Evolutionary conservation across 1,284 basidiomycete species (phyloP).

Genomic region (Naganishia sp.): DNA sequence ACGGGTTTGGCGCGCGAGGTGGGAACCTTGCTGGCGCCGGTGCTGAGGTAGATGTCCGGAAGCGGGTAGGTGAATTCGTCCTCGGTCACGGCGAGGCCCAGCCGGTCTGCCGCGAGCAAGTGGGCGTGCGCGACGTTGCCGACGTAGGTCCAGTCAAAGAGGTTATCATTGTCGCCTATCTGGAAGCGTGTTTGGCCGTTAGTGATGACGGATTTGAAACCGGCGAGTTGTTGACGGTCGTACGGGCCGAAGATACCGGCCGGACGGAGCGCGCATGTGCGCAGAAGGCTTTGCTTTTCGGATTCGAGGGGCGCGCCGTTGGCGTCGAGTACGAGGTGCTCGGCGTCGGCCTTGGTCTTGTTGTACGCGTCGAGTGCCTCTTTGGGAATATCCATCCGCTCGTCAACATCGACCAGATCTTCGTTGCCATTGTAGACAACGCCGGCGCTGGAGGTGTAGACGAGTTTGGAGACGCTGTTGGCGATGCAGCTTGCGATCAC

Average conservation of each 20-base stretch:
- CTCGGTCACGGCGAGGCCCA: conserved; percentile 50
- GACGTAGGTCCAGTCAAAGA: conserved; percentile 98
- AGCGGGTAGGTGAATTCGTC: conserved; percentile 63
- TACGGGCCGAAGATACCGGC: conserved; percentile 98
- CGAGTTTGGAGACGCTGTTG: conserved; percentile 76
- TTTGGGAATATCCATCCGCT: conserved; percentile 75
- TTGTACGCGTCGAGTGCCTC: conserved; percentile 89
- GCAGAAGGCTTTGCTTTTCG: conserved; percentile 67
- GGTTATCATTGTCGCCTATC: conserved; percentile 88
- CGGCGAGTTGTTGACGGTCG: conserved; percentile 82
- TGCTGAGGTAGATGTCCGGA: conserved; percentile 65
- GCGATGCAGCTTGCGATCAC: conserved; percentile 78
- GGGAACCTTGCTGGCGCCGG: conserved; percentile 65
- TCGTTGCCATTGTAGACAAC: conserved; percentile 85
- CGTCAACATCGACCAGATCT: conserved; percentile 79
- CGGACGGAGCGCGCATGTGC: conserved; percentile 84
- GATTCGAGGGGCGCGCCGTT: conserved; percentile 60
- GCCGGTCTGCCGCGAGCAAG: conserved; percentile 80
- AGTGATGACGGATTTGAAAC: conserved; percentile 77
- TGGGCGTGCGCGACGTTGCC: conserved; percentile 95
- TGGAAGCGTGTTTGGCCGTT: conserved; percentile 86
- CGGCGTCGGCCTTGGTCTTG: conserved; percentile 92
- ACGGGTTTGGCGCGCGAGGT: conserved; percentile 75
- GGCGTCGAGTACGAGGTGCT: conserved; percentile 77
- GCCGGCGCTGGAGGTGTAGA: conserved; percentile 93